These are phyloP conservation scores for Artemisia argyi DNA, from an alignment of 129 eudicot species.

Conservation along the genomic window DNA sequence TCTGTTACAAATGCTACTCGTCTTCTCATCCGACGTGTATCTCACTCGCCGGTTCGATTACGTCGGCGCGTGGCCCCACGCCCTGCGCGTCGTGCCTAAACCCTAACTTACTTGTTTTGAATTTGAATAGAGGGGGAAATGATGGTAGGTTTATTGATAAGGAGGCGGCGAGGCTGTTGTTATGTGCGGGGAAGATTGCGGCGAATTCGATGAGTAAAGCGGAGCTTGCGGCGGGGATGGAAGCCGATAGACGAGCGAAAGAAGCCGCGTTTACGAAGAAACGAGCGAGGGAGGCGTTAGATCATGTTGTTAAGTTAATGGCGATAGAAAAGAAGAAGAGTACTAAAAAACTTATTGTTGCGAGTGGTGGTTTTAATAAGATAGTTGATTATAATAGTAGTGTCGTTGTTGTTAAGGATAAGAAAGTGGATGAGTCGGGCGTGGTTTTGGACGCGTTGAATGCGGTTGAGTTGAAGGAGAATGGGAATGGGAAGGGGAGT, in stretches of 20 bases:
- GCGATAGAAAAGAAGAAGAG: slow-evolving; percentile 40
- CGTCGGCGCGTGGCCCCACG: slow-evolving; percentile 36
- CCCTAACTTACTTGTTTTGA: slow-evolving; percentile 56
- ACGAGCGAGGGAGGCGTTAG: slow-evolving; percentile 64
- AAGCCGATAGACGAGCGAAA: slow-evolving; percentile 60
- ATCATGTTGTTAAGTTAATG: slow-evolving; percentile 48
- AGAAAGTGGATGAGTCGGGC: slow-evolving; percentile 43
- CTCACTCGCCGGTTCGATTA: slow-evolving; percentile 12
- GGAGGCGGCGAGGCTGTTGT: slow-evolving; percentile 46
- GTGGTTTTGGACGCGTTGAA: slow-evolving; percentile 60
- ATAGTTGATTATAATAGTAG: not conserved
- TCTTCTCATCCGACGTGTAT: slow-evolving; percentile 56
- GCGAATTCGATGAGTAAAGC: slow-evolving; percentile 58
- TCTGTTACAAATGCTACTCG: slow-evolving; percentile 71
- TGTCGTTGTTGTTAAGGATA: slow-evolving; percentile 11
- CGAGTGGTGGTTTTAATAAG: not conserved
- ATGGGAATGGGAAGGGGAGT: slow-evolving; percentile 23
- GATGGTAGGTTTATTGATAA: slow-evolving; percentile 47
- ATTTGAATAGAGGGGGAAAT: slow-evolving; percentile 18
- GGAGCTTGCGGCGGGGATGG: slow-evolving; percentile 41
- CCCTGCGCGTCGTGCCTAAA: slow-evolving; percentile 53
- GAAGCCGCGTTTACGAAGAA: slow-evolving; percentile 67
- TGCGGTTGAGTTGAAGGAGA: slow-evolving; percentile 68
- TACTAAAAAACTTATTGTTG: slow-evolving; percentile 10
- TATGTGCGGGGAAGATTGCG: slow-evolving; percentile 65